Evolutionary conservation across 1,284 basidiomycete genomes (phyloP).

Genomic region (Ceratobasidium sp.): DNA sequence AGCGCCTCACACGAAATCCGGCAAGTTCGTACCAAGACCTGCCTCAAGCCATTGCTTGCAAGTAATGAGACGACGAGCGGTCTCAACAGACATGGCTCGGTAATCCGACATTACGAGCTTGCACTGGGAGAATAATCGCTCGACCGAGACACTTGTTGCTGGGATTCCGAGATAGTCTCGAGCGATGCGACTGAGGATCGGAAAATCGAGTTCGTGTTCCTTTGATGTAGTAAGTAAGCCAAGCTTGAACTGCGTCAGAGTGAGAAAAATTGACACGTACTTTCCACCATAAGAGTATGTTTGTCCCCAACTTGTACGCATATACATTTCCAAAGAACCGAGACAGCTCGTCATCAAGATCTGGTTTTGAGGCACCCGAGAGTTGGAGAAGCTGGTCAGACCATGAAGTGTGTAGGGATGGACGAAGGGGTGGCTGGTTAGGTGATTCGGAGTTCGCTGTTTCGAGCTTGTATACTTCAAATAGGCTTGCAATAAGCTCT

Average conservation of each 20-base stretch:
- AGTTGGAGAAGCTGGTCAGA: background rate
- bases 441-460: background rate
- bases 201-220: constrained; percentile 17
- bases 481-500: background rate
- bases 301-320: background rate
- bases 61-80: constrained; percentile 12
- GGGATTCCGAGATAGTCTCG: constrained; percentile 28
- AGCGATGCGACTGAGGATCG: constrained; percentile 21
- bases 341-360: constrained; percentile 5
- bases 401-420: background rate
- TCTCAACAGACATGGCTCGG: constrained; percentile 34
- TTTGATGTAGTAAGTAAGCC: background rate
- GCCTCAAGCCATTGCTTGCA: constrained; percentile 42
- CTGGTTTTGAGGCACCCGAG: background rate
- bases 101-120: constrained; percentile 32
- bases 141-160: constrained; percentile 36
- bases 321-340: background rate
- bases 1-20: constrained; percentile 14
- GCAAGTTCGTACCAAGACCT: constrained; percentile 20
- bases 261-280: background rate
- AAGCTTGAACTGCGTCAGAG: too few species aligned
- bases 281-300: background rate
- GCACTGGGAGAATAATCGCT: constrained; percentile 41
- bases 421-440: background rate
- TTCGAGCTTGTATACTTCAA: background rate